Percentiles rank a stretch among this genome's conserved stretches.
Conservation (phyloP, 441 rosid genomes). For the Gossypium davidsonii region DNA sequence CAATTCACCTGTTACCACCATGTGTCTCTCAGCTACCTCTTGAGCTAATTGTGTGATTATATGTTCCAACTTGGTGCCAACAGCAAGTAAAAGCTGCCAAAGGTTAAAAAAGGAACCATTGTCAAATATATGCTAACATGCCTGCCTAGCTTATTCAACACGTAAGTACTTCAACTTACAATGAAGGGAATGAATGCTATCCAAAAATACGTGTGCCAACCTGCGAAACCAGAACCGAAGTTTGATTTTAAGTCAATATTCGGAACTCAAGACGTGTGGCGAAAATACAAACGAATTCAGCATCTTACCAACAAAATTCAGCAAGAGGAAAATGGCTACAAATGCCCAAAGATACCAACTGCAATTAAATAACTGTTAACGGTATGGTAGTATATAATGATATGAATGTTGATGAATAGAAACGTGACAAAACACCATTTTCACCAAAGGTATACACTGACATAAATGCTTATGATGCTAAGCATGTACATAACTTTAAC, state of each 20-base stretch:
- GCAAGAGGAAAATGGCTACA: constrained; percentile 69
- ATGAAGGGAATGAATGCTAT: constrained; percentile 66
- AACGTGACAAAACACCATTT: background rate
- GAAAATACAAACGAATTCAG: background rate
- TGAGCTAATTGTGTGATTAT: constrained; percentile 64
- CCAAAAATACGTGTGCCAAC: constrained; percentile 85
- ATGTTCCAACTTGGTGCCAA: constrained; percentile 81
- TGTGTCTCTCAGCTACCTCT: constrained; percentile 58
- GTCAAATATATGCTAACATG: background rate
- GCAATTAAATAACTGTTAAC: constrained; percentile 21
- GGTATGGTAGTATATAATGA: background rate
- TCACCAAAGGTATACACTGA: background rate
- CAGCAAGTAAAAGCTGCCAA: constrained; percentile 68
- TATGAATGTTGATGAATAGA: background rate
- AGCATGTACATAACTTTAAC: background rate
- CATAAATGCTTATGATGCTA: background rate
- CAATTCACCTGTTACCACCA: constrained; percentile 49
- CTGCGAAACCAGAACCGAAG: constrained; percentile 31
- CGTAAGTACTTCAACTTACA: constrained; percentile 34
- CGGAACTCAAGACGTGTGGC: background rate
- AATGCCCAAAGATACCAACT: constrained; percentile 95
- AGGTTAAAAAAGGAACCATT: background rate
- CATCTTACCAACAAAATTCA: constrained; percentile 58
- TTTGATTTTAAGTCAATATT: background rate
- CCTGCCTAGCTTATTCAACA: background rate